phyloP scores from a whole-genome alignment of 2,329 filamentous ascomycete species.

The Endoconidiophora polonica region DNA sequence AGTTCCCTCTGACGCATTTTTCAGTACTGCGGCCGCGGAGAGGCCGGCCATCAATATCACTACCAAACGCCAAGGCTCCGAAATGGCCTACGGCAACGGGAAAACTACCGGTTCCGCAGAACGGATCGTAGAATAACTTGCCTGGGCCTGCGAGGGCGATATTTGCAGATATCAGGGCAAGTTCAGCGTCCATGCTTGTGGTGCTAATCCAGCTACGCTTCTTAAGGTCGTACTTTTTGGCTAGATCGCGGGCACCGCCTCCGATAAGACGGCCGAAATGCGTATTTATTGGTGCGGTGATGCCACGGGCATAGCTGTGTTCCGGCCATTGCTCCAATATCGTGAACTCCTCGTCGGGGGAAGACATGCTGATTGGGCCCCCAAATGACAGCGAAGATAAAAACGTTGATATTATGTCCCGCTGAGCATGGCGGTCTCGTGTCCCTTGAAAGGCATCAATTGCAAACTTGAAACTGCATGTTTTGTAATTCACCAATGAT shows the following conservation, averaged over 20 bases:
- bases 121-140: slow-evolving; percentile 84
- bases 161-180: slow-evolving; percentile 83
- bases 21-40: slow-evolving; percentile 54
- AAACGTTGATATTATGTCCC: slow-evolving; percentile 69
- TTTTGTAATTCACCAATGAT: slow-evolving; percentile 32
- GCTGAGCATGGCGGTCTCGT: slow-evolving; percentile 43
- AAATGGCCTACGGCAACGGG: slow-evolving; percentile 81
- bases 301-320: slow-evolving; percentile 37
- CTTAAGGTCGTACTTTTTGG: slow-evolving; percentile 72
- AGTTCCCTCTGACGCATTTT: slow-evolving; percentile 48
- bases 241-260: slow-evolving; percentile 47
- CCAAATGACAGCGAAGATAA: slow-evolving; percentile 53
- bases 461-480: slow-evolving; percentile 62
- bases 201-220: slow-evolving; percentile 87
- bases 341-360: slow-evolving; percentile 57
- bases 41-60: slow-evolving; percentile 83
- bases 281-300: slow-evolving; percentile 19
- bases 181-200: slow-evolving; percentile 91
- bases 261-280: slow-evolving; percentile 60
- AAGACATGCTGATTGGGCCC: slow-evolving; percentile 61
- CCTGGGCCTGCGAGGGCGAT: slow-evolving; percentile 68
- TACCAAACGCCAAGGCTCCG: slow-evolving; percentile 67
- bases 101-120: slow-evolving; percentile 89
- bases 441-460: slow-evolving; percentile 71
- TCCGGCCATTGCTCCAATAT: slow-evolving; percentile 69